These are phyloP conservation scores for Lactarius vividus DNA, from an alignment of 768 basidiomycete genomes.

Conservation along the genomic window DNA sequence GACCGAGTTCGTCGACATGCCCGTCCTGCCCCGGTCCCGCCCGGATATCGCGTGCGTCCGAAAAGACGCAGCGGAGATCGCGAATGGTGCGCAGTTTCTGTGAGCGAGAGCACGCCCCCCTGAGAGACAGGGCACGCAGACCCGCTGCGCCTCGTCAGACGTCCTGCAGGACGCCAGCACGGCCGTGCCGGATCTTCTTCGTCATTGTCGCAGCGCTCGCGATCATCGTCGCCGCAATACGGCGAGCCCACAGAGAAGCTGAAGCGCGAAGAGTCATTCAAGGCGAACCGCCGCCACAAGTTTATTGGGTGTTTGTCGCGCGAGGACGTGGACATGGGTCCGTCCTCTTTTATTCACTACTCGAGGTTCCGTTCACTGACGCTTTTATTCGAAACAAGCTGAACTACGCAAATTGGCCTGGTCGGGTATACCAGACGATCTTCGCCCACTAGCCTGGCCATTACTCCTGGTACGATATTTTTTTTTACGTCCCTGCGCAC, in stretches of 20 bases:
- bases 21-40: conserved; percentile 5
- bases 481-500: conserved; percentile 8
- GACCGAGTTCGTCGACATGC: conserved; percentile 25
- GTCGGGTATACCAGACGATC: conserved; percentile 86
- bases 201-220: conserved; percentile 10
- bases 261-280: conserved; percentile 71
- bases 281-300: conserved; percentile 73
- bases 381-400: conserved; percentile 39
- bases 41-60: conserved; percentile 18
- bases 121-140: conserved; percentile 15
- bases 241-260: conserved; percentile 43
- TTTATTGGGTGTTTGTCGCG: conserved; percentile 76
- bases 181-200: conserved; percentile 6
- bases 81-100: conserved; percentile 19
- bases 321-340: conserved; percentile 81
- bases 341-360: conserved; percentile 20
- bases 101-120: neutral
- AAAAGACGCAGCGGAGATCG: conserved; percentile 28
- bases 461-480: conserved; percentile 71
- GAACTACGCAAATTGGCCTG: conserved; percentile 90
- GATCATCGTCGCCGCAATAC: conserved; percentile 22
- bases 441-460: conserved; percentile 93
- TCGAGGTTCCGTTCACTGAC: neutral
- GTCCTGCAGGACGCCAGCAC: conserved; percentile 7
- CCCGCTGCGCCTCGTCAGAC: conserved; percentile 24